Percentiles rank a stretch among this genome's conserved stretches.
Conservation (phyloP, 1,284 basidiomycete species). For the Pterulicium gracile region DNA sequence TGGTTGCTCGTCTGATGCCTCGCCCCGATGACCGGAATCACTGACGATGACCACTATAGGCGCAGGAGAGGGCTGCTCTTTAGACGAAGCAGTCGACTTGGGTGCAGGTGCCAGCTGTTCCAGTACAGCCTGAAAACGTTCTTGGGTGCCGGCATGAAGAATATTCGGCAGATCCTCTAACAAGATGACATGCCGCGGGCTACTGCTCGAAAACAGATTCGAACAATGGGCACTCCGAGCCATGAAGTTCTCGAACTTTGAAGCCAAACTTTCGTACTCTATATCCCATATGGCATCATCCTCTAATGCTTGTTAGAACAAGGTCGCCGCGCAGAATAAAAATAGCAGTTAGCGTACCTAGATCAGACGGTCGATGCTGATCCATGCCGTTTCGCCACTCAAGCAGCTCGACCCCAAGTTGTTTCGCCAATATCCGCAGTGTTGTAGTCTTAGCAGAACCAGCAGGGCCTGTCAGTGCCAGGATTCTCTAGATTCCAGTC, state of each 20-base stretch:
- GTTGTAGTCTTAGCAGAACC: constrained; percentile 90
- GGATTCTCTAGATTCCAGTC: constrained; percentile 49
- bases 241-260: constrained; percentile 75
- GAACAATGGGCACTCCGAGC: constrained; percentile 60
- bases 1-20: constrained; percentile 44
- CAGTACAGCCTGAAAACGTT: constrained; percentile 68
- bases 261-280: constrained; percentile 52
- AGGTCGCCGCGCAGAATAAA: neutral
- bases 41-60: constrained; percentile 83
- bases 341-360: constrained; percentile 5
- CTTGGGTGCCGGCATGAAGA: constrained; percentile 61
- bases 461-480: constrained; percentile 82
- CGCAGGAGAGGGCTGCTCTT: constrained; percentile 15
- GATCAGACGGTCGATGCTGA: constrained; percentile 20
- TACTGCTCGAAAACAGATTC: constrained; percentile 32
- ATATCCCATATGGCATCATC: constrained; percentile 11
- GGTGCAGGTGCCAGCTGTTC: constrained; percentile 39
- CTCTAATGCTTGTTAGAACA: constrained; percentile 1
- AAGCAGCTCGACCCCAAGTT: constrained; percentile 72
- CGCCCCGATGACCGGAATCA: constrained; percentile 69
- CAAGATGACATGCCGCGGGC: constrained; percentile 52
- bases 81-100: constrained; percentile 16
- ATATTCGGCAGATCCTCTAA: constrained; percentile 93
- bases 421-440: constrained; percentile 61
- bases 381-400: constrained; percentile 75